Conservation (phyloP, 225 moss, liverwort and hornwort genomes). For the Pseudisothecium myosuroides region DNA sequence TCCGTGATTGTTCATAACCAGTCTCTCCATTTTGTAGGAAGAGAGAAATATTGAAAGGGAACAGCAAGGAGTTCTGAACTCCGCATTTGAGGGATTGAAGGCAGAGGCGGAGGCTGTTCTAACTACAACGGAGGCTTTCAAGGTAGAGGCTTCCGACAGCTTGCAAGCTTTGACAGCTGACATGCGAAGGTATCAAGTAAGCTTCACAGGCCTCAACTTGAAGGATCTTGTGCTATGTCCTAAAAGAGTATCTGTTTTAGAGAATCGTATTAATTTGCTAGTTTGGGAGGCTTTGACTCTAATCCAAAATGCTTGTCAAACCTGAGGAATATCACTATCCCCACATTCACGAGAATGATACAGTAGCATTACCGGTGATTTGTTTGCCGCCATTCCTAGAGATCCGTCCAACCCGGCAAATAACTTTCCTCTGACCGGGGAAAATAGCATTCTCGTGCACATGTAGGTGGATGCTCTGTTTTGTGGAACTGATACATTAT, state of each 20-base stretch:
- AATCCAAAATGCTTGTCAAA: not conserved
- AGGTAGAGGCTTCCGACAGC: constrained; percentile 17
- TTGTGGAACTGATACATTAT: not conserved
- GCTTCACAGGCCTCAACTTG: not conserved
- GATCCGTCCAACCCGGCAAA: not conserved
- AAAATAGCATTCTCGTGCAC: not conserved
- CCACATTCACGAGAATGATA: not conserved
- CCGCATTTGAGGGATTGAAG: constrained; percentile 27
- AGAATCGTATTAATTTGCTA: not conserved
- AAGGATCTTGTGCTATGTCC: not conserved
- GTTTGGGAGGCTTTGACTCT: not conserved
- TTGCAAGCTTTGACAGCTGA: constrained; percentile 32
- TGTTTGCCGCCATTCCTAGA: not conserved
- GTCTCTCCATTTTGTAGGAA: constrained; percentile 2
- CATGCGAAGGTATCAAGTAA: constrained; percentile 32
- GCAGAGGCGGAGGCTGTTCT: constrained; percentile 19
- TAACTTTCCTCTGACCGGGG: not conserved
- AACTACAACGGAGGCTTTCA: constrained; percentile 18
- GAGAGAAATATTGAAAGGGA: constrained; percentile 11
- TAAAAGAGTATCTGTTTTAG: not conserved
- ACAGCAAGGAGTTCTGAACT: constrained; percentile 16
- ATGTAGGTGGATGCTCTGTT: not conserved
- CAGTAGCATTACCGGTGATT: not conserved
- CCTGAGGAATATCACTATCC: not conserved
- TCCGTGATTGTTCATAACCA: not conserved